Base-by-base conservation (phyloP, 2,329 filamentous ascomycete genomes). In the Cercospora zeae-maydis region DNA sequence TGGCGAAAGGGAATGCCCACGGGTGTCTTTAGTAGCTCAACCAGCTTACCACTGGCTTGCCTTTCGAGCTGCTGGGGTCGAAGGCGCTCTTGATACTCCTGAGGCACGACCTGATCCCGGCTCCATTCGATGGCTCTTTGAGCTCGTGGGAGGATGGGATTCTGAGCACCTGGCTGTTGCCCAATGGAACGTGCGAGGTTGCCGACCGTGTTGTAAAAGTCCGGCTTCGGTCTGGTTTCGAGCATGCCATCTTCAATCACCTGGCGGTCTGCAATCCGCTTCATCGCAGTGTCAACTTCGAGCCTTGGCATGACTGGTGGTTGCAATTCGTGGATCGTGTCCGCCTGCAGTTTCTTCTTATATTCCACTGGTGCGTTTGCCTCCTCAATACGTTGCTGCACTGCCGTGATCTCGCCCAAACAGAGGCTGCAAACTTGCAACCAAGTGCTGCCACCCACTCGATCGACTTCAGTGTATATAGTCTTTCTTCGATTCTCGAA, bases 391-490 rank as follows among this genome's bases (percentile, higher is more conserved):
- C 91, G 87, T 7, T 77, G 77, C 61, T 86, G 85, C 55, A 97
- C 84, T 10, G 81, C 81, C 67, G 86, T 85, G 56, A 97, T 81
- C 16, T 89, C 83, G 11, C 85, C 83, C 16, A 93, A 82, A 70
- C 91, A 93, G 6, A 88, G 79, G 16, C 81, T 79, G 65, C 88
- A 87, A 53, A 96, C 83, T 70, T 96, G 92, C 8, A 87, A 86
- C 91, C 92, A 96, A 68, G 90, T 88, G 0, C 91, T 84, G 0
- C 89, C 91, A 49, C 88, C 89, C 42, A 55, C 86, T 64, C 92
- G 89, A 69, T 96, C 91, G 65, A 96, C 90, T 69, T 98, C 93
- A 62, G 88, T 86, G 76, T 91, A 97, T 60, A 98, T 91, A 19
- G 86, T 85, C 75, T 89, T 90, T 58, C 93, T 86, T 34, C 92